A percentile compares a stretch with the other conserved stretches of the same genome.
phyloP scores from a whole-genome alignment of 208 protist genomes.

The Blastocrithidia nonstop region DNA sequence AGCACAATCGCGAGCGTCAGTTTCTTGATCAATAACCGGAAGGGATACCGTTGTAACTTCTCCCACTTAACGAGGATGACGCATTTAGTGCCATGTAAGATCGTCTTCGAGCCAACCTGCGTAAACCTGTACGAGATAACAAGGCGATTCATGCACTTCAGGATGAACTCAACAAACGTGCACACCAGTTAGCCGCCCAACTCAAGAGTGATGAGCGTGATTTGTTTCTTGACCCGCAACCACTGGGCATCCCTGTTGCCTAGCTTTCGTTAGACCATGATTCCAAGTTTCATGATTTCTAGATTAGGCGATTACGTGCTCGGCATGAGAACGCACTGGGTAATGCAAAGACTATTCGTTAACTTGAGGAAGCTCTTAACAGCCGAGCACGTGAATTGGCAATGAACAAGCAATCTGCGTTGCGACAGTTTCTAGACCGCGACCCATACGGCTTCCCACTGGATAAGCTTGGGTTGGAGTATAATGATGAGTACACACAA shows the following conservation, averaged over 20 bases:
- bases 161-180: constrained; percentile 28
- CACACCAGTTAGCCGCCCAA: constrained; percentile 40
- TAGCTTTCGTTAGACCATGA: constrained; percentile 56
- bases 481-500: constrained; percentile 25
- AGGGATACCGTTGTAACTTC: constrained; percentile 34
- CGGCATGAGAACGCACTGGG: constrained; percentile 24
- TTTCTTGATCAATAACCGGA: constrained; percentile 50
- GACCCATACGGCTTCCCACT: constrained; percentile 52
- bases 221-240: constrained; percentile 43
- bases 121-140: constrained; percentile 21
- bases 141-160: constrained; percentile 20
- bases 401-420: constrained; percentile 11
- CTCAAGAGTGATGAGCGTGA: constrained; percentile 56
- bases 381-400: constrained; percentile 38
- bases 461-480: constrained; percentile 43
- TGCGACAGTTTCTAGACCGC: constrained; percentile 39
- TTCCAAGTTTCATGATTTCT: constrained; percentile 28
- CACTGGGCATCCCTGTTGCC: constrained; percentile 27
- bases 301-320: constrained; percentile 35
- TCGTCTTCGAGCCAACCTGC: constrained; percentile 28
- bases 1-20: constrained; percentile 36
- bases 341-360: constrained; percentile 19
- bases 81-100: constrained; percentile 31
- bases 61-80: constrained; percentile 50
- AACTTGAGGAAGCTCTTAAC: constrained; percentile 48